phyloP scores from a whole-genome alignment of 2,329 filamentous ascomycete species.

The Phaeophleospora eucalypticola region DNA sequence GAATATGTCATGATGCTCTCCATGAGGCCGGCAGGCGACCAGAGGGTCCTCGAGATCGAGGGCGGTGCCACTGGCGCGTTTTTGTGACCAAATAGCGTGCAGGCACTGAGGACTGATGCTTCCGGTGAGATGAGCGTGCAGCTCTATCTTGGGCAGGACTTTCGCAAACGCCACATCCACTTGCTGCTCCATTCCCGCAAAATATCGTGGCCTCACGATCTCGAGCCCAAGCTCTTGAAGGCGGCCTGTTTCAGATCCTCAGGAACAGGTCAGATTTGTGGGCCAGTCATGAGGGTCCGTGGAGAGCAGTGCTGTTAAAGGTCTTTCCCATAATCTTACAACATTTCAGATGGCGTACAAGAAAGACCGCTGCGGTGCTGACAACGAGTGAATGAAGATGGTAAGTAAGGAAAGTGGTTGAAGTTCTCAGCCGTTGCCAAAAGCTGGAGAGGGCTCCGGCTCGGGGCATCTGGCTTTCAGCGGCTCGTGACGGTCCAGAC shows the following conservation, averaged over 20 bases:
- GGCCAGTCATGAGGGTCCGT: background rate
- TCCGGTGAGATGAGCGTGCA: conserved; percentile 76
- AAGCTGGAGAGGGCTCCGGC: background rate
- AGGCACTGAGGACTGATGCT: conserved; percentile 70
- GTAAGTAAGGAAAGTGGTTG: too few species aligned
- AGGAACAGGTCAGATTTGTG: background rate
- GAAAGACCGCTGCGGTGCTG: too few species aligned
- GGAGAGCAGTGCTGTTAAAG: too few species aligned
- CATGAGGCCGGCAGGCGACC: conserved; percentile 63
- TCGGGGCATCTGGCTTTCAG: background rate
- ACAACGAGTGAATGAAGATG: too few species aligned
- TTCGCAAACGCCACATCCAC: conserved; percentile 27
- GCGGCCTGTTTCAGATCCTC: background rate
- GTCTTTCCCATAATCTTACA: too few species aligned
- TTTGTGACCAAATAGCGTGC: conserved; percentile 67
- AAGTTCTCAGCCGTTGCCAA: too few species aligned
- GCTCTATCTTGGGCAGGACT: conserved; percentile 48
- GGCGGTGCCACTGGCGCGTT: conserved; percentile 38
- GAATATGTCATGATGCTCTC: conserved; percentile 21
- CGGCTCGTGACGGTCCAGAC: background rate
- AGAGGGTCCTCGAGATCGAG: conserved; percentile 63
- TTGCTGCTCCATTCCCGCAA: background rate
- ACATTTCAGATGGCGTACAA: too few species aligned
- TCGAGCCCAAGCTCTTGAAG: background rate
- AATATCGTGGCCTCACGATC: background rate